Evolutionary conservation across 805 yeast genomes (phyloP).

Genomic region (Kazachstania viticola): DNA sequence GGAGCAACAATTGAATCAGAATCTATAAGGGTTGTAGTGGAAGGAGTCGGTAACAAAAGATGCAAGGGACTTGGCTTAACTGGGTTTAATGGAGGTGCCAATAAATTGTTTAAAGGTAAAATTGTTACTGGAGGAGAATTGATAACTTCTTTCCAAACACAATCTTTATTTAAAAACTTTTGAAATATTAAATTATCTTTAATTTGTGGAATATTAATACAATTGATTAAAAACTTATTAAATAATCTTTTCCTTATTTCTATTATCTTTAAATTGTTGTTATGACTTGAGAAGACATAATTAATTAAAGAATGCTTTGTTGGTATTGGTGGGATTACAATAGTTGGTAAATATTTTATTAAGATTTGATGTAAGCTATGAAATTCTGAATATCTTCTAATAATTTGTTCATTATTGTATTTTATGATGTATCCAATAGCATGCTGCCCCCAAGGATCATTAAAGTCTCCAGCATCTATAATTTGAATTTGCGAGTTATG

Average conservation of each 20-base stretch:
- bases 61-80: conserved; percentile 47
- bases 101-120: conserved; percentile 40
- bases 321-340: conserved; percentile 89
- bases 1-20: background rate
- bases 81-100: conserved; percentile 55
- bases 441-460: conserved; percentile 57
- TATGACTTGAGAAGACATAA: conserved; percentile 34
- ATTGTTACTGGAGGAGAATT: conserved; percentile 41
- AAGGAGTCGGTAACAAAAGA: conserved; percentile 40
- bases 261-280: conserved; percentile 35
- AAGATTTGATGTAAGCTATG: conserved; percentile 68
- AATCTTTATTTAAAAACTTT: conserved; percentile 75
- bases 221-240: conserved; percentile 66
- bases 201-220: conserved; percentile 46
- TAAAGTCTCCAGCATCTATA: conserved; percentile 74
- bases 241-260: conserved; percentile 69
- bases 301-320: conserved; percentile 58
- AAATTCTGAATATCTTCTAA: conserved; percentile 87
- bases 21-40: background rate
- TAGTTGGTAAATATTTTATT: conserved; percentile 62
- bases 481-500: conserved; percentile 34
- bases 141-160: conserved; percentile 71
- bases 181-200: conserved; percentile 51
- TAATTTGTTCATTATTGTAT: conserved; percentile 46
- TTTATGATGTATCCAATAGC: conserved; percentile 77